These are phyloP conservation scores for Diutina scorzettiae DNA, from an alignment of 1,139 yeast genomes.

Conservation along the genomic window DNA sequence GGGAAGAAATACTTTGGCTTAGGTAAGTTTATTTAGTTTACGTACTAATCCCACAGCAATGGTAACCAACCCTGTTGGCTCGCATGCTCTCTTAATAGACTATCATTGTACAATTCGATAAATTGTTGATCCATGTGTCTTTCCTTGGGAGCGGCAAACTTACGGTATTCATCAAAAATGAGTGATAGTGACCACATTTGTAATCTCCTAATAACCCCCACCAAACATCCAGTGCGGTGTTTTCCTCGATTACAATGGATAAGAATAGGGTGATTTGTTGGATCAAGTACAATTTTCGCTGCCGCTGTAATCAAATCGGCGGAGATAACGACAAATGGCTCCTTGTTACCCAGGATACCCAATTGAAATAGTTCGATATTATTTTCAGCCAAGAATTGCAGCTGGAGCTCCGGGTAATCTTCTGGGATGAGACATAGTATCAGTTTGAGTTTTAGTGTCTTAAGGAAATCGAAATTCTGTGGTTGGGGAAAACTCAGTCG, in stretches of 20 bases:
- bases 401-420: slow-evolving; percentile 72
- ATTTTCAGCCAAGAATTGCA: slow-evolving; percentile 46
- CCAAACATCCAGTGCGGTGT: slow-evolving; percentile 91
- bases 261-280: slow-evolving; percentile 78
- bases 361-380: slow-evolving; percentile 68
- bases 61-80: not conserved
- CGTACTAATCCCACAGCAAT: not conserved
- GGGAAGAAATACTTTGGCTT: slow-evolving; percentile 49
- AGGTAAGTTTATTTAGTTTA: not conserved
- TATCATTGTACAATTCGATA: slow-evolving; percentile 74
- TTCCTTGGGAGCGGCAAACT: slow-evolving; percentile 91
- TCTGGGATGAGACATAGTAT: slow-evolving; percentile 83
- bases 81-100: slow-evolving; percentile 25
- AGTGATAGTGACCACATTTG: slow-evolving; percentile 90
- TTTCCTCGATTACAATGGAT: slow-evolving; percentile 95
- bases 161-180: slow-evolving; percentile 88
- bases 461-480: slow-evolving; percentile 64
- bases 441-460: slow-evolving; percentile 52
- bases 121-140: slow-evolving; percentile 92
- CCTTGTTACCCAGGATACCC: slow-evolving; percentile 93
- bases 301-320: slow-evolving; percentile 72
- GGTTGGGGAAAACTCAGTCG: slow-evolving; percentile 84
- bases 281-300: slow-evolving; percentile 66
- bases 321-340: slow-evolving; percentile 81
- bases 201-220: slow-evolving; percentile 78